Base-by-base conservation (phyloP, 2,329 filamentous ascomycete genomes). In the Aureobasidium sp. region DNA sequence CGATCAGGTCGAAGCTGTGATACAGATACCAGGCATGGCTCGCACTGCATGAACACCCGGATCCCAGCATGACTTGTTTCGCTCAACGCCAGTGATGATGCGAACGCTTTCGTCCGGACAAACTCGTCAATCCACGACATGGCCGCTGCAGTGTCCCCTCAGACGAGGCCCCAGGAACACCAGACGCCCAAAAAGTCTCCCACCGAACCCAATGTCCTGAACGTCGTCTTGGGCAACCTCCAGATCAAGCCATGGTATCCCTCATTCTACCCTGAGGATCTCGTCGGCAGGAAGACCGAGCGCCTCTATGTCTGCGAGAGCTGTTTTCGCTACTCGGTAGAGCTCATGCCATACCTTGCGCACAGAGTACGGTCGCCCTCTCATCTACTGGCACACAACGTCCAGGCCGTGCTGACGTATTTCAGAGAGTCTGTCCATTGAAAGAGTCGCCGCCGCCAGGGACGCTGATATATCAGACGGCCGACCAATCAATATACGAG, bases 191-290 rank as follows among this genome's bases (percentile, higher is more conserved):
- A 62, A 20, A 52, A 55, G 39, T 41, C 59, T 20, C 39, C 59
- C 20, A 61, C 52, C 17, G 64, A 88, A 68, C 88, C 89, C 62
- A 96, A 95, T 73, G 88, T 97, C 66, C 85, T 91, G 71, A 89
- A 90, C 72, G 90, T 97, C 57, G 87, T 96, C 61, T 80, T 97
- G 64, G 93, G 92, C 5, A 85, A 91, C 69, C 80, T 94, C 36
- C 85, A 87, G 69, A 95, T 97, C 77, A 86, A 87, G 68, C 89
- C 92, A 2, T 96, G 92, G 91, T 97, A 94, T 73, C 90, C 91
- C 8, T 95, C 90, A 17, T 94, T 92, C 74, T 96, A 97, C 73
- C 76, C 85, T 5, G 79, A 96, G 84, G 79, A 91, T 66, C 69
- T 80, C 7, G 73, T 80, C 14, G 77, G 77, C 34, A 66, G 74